phyloP scores from a whole-genome alignment of 2,329 filamentous ascomycete genomes.

The Acarospora socialis region DNA sequence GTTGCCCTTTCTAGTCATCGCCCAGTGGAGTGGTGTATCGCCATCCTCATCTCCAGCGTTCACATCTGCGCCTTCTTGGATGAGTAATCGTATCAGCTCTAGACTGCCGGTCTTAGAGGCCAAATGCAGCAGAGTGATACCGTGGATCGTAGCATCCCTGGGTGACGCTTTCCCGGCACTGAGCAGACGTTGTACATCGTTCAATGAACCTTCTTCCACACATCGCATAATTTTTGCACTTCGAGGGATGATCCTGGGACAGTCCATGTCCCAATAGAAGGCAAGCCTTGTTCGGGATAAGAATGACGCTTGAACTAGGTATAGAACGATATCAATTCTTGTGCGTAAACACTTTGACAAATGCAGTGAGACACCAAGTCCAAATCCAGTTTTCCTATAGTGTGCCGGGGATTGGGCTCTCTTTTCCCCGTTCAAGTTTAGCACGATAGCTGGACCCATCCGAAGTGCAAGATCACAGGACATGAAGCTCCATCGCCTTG shows the following conservation, averaged over 20 bases:
- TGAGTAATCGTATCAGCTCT: constrained; percentile 6
- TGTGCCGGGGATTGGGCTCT: too few species aligned
- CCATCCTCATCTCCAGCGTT: constrained; percentile 9
- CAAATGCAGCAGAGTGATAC: constrained; percentile 6
- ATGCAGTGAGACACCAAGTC: constrained; percentile 4
- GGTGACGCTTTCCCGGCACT: constrained; percentile 3
- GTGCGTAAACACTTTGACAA: constrained; percentile 2
- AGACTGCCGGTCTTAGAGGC: constrained; percentile 4
- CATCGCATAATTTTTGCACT: constrained; percentile 3
- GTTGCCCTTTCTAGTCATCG: constrained; percentile 5
- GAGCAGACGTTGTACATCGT: constrained; percentile 5
- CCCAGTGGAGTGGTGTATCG: constrained; percentile 7
- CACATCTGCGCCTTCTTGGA: constrained; percentile 9
- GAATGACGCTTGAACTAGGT: constrained; percentile 1
- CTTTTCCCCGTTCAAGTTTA: too few species aligned
- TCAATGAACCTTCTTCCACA: neutral
- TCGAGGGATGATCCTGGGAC: neutral
- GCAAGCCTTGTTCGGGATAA: constrained; percentile 1
- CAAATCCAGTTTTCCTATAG: constrained; percentile 5
- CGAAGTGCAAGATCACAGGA: too few species aligned
- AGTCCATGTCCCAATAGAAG: constrained; percentile 5
- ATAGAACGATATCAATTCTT: constrained; percentile 3
- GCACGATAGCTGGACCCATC: too few species aligned
- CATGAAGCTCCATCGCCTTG: too few species aligned
- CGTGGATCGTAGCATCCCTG: constrained; percentile 5